A percentile compares a stretch with the other conserved stretches of the same genome.
These are phyloP conservation scores for Hysterangium stoloniferum DNA, from an alignment of 768 basidiomycete species.

Conservation along the genomic window DNA sequence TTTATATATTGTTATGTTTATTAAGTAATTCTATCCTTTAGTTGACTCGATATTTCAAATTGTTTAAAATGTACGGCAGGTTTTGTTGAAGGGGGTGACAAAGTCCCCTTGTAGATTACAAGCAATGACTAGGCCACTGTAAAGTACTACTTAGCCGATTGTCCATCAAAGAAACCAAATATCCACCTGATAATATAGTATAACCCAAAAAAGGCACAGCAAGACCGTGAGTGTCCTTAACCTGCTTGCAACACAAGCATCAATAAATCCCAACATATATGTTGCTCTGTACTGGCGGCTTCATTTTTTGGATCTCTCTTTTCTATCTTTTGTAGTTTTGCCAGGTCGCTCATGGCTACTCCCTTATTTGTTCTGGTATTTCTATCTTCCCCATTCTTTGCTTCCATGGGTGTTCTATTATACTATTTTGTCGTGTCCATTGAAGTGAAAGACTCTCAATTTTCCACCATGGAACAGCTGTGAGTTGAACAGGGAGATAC, in stretches of 20 bases:
- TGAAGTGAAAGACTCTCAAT: background rate
- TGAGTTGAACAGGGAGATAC: conserved; percentile 60
- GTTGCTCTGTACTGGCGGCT: conserved; percentile 32
- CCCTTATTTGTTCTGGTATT: conserved; percentile 54
- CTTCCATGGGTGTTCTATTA: conserved; percentile 32
- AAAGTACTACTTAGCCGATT: too few species aligned
- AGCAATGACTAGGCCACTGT: too few species aligned
- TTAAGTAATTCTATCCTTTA: conserved; percentile 37
- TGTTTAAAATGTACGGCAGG: too few species aligned
- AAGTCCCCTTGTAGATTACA: too few species aligned
- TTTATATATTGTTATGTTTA: conserved; percentile 61
- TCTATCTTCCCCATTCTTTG: conserved; percentile 62
- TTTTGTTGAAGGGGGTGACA: too few species aligned
- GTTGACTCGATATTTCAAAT: background rate
- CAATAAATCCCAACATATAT: too few species aligned
- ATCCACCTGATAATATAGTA: too few species aligned
- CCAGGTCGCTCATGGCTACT: conserved; percentile 61
- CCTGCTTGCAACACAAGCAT: too few species aligned
- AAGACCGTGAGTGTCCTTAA: too few species aligned
- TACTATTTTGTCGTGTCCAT: background rate
- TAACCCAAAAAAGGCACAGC: too few species aligned
- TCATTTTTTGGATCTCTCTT: conserved; percentile 54
- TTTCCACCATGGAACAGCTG: conserved; percentile 53
- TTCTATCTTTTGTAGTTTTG: conserved; percentile 73
- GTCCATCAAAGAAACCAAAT: too few species aligned